Base-by-base conservation (phyloP, 2,329 filamentous ascomycete genomes). In the Paradendryphiella salina region DNA sequence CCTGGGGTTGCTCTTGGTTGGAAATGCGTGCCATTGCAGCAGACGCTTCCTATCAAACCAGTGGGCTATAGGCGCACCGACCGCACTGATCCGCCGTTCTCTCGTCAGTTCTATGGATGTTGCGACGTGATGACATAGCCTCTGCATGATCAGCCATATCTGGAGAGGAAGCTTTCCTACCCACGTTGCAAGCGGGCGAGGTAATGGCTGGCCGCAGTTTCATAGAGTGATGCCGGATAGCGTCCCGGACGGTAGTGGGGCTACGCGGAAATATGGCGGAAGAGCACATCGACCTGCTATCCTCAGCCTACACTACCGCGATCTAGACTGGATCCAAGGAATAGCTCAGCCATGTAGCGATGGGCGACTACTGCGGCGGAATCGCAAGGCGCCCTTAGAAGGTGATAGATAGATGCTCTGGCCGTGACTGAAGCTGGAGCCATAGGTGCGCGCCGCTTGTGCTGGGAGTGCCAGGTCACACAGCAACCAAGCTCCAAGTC, bases 241-340 rank as follows among this genome's bases (percentile, higher is more conserved):
- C 26, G 35, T 42, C 46, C 46, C 50, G 48, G 45, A 45, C 37
- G 21, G 46, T 45, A 50, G 54, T 57, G 57, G 57, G 54, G 45
- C 57, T 17, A 3, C 40, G 14, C 46, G 43, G 46, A 17, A 45
- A 49, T 32, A 55, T 44, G 44, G 54, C 44, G 32, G 34, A 39
- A 44, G 40, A 38, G 38, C 29, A 28, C 42, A 23, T 43, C 13
- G 46, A 46, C 46, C 39, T 45, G 39, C 39, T 50, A 13, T 50
- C 20, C 45, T 39, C 26, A 52, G 44, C 39, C 11, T 39, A 28
- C 38, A 38, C 38, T 43, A 37, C 17, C 26, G 33, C 42, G 18
- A 26, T 36, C 7, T 28, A 31, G 36, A 23, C 36, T 41, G 14
- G n/a, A 29, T 3, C 23, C 17, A 20, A 23, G 21, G 11, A 33